Evolutionary conservation across 306 rosid genomes (phyloP).

Genomic region (Lablab purpureus): DNA sequence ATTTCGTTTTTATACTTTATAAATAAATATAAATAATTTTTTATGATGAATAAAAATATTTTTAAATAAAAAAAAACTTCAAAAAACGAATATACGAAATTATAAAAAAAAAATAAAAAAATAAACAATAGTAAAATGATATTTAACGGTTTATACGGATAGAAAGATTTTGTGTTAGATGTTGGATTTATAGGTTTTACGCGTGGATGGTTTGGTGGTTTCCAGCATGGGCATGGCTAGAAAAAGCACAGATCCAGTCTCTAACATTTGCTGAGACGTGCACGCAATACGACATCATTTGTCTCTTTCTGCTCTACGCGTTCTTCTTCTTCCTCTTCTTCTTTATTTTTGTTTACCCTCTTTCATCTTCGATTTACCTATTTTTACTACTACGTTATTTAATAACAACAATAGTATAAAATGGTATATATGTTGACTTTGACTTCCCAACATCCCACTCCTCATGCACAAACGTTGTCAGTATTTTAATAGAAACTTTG

Average conservation of each 20-base stretch:
- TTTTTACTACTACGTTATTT: no score
- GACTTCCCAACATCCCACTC: constrained; percentile 53
- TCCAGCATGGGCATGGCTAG: constrained; percentile 31
- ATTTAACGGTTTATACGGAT: no score
- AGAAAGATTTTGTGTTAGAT: no score
- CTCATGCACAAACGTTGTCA: constrained; percentile 1
- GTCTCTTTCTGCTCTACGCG: constrained; percentile 68
- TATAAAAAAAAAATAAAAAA: no score
- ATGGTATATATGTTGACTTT: constrained; percentile 58
- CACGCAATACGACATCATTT: constrained; percentile 66
- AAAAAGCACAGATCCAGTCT: constrained; percentile 9
- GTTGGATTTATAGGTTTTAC: not conserved
- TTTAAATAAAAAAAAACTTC: no score
- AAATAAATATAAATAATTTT: no score
- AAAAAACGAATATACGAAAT: no score
- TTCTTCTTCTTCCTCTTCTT: constrained; percentile 15
- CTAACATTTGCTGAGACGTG: constrained; percentile 55
- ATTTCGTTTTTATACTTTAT: no score
- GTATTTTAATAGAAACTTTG: constrained; percentile 10
- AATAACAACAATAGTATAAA: not conserved
- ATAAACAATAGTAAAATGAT: no score
- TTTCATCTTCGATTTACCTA: not conserved
- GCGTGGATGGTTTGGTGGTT: not conserved
- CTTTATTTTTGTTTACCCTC: constrained; percentile 39
- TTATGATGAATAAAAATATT: no score